These are phyloP conservation scores for Cucurbita argyrosperma DNA, from an alignment of 306 rosid genomes.

Conservation along the genomic window DNA sequence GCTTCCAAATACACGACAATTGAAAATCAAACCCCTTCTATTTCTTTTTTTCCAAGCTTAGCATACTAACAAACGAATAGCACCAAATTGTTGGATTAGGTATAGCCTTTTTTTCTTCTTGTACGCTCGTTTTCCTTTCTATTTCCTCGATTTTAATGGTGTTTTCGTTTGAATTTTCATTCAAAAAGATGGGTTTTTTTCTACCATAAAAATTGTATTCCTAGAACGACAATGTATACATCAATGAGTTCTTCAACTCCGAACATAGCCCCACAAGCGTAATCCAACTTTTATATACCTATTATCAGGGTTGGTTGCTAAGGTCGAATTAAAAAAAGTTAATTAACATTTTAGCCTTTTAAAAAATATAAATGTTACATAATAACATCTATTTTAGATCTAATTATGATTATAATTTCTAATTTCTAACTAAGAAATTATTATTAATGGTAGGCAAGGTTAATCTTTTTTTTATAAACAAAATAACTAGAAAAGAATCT, in stretches of 20 bases:
- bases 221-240: neutral
- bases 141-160: neutral
- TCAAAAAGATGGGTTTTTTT: neutral
- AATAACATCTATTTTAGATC: neutral
- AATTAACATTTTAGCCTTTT: too few relatives aligned
- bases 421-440: neutral
- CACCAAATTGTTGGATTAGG: constrained; percentile 8
- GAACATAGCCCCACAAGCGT: too few relatives aligned
- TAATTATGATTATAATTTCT: too few relatives aligned
- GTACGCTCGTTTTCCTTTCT: neutral
- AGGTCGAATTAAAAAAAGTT: neutral
- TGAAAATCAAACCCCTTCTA: neutral
- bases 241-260: too few relatives aligned
- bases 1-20: constrained; percentile 11
- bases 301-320: neutral
- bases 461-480: neutral
- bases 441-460: neutral
- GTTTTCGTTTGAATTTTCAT: neutral
- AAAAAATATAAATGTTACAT: too few relatives aligned
- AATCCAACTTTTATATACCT: neutral
- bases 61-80: neutral
- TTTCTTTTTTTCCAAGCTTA: neutral
- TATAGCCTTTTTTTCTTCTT: neutral
- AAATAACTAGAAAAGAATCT: neutral
- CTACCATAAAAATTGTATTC: neutral